Evolutionary conservation across 78 protist genomes (phyloP).

Genomic region (Dictyostelium brefeldianum): DNA sequence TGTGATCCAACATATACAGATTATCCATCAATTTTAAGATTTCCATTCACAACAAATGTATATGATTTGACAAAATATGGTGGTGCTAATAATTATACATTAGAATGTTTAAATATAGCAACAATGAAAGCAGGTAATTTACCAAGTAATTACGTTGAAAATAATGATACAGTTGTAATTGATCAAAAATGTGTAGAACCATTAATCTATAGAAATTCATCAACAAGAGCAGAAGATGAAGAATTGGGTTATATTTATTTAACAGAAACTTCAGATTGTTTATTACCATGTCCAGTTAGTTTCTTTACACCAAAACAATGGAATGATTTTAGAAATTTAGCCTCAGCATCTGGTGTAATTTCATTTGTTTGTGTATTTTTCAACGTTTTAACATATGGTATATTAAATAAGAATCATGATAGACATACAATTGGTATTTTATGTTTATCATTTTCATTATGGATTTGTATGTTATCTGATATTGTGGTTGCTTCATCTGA

Average conservation of each 20-base stretch:
- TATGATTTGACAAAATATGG: constrained; percentile 8
- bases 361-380: constrained; percentile 43
- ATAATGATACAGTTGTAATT: background rate
- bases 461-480: constrained; percentile 32
- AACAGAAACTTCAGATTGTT: constrained; percentile 6
- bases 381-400: constrained; percentile 47
- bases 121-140: constrained; percentile 17
- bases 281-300: constrained; percentile 48
- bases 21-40: background rate
- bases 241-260: constrained; percentile 35
- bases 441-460: constrained; percentile 37
- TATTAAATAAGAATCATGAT: constrained; percentile 55
- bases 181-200: constrained; percentile 28
- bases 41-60: background rate
- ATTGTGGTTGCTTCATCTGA: background rate
- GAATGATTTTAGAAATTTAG: background rate
- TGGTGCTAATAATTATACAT: background rate
- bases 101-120: constrained; percentile 2
- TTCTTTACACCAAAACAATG: constrained; percentile 37
- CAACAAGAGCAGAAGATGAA: background rate
- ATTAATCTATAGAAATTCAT: constrained; percentile 1
- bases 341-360: background rate
- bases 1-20: background rate
- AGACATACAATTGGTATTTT: constrained; percentile 51
- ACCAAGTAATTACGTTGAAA: background rate